These are phyloP conservation scores for Vaccinium darrowii DNA, from an alignment of 148 eudicot species.

Conservation along the genomic window DNA sequence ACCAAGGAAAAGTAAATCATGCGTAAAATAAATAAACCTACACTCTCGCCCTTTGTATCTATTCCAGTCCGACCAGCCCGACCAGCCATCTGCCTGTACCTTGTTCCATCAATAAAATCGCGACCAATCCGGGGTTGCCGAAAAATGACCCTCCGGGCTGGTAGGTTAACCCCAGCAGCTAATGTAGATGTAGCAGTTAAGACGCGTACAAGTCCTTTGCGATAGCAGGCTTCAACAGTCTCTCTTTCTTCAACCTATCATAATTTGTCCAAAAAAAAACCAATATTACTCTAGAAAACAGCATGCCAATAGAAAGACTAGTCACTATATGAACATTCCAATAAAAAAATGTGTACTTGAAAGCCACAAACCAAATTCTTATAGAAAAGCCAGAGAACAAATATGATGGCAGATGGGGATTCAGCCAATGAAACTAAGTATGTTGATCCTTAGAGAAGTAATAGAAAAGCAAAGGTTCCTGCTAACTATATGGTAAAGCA, in stretches of 20 bases:
- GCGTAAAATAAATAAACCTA: slow-evolving; percentile 37
- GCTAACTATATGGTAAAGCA: slow-evolving; percentile 4
- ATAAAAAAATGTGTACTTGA: slow-evolving; percentile 2
- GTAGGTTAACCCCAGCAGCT: slow-evolving; percentile 99
- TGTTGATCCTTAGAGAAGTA: neutral
- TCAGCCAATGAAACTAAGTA: neutral
- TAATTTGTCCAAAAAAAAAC: neutral
- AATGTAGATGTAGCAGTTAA: slow-evolving; percentile 97
- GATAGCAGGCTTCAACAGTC: slow-evolving; percentile 86
- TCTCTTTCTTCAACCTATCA: slow-evolving; percentile 95
- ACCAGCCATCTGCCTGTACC: slow-evolving; percentile 97
- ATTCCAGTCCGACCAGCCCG: slow-evolving; percentile 99
- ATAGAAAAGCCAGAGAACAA: slow-evolving; percentile 3
- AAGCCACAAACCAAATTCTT: slow-evolving; percentile 2
- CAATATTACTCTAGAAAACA: neutral
- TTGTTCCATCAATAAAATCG: slow-evolving; percentile 93
- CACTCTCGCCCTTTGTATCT: slow-evolving; percentile 99
- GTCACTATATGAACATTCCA: neutral
- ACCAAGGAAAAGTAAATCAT: slow-evolving; percentile 10
- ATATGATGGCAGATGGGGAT: neutral
- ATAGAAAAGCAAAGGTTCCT: neutral
- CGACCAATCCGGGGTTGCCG: slow-evolving; percentile 98
- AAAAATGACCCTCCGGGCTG: slow-evolving; percentile 96
- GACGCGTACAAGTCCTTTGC: slow-evolving; percentile 93
- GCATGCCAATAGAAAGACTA: neutral